phyloP scores from a whole-genome alignment of 306 rosid species.

The Argentina anserina region DNA sequence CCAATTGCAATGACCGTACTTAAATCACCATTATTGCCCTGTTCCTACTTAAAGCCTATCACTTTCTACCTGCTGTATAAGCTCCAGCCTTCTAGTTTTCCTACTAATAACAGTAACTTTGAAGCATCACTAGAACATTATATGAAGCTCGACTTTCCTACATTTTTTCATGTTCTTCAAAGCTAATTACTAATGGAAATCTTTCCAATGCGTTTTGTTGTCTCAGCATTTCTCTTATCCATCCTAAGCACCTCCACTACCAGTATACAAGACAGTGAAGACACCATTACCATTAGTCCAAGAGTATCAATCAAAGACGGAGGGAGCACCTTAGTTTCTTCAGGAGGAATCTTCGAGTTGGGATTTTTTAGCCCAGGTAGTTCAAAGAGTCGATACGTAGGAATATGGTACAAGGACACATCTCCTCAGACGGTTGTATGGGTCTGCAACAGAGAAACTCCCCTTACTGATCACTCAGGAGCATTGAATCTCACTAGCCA shows the following conservation, averaged over 20 bases:
- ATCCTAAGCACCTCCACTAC: not conserved
- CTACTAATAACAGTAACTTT: not conserved
- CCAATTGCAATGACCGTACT: not conserved
- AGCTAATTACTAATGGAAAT: not conserved
- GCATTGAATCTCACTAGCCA: too few relatives aligned
- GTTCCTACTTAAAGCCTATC: not conserved
- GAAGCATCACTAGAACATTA: too few relatives aligned
- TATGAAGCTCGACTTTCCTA: too few relatives aligned
- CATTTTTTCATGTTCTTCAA: not conserved
- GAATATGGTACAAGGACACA: too few relatives aligned
- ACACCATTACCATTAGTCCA: not conserved
- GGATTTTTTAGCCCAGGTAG: too few relatives aligned
- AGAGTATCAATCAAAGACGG: too few relatives aligned
- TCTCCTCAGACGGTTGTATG: conserved; percentile 14
- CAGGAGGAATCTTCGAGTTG: too few relatives aligned
- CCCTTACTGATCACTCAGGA: too few relatives aligned
- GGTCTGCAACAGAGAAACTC: too few relatives aligned
- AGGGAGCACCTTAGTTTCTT: too few relatives aligned
- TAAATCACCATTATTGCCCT: not conserved
- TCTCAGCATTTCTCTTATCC: not conserved
- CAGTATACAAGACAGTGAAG: conserved; percentile 1
- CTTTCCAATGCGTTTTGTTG: not conserved
- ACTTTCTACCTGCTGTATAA: not conserved
- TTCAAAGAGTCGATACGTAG: too few relatives aligned
- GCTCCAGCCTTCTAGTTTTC: not conserved